A percentile compares a stretch with the other conserved stretches of the same genome.
Evolutionary conservation across 2,329 filamentous ascomycete species (phyloP).

Genomic region (Alternaria hordeiaustralica): DNA sequence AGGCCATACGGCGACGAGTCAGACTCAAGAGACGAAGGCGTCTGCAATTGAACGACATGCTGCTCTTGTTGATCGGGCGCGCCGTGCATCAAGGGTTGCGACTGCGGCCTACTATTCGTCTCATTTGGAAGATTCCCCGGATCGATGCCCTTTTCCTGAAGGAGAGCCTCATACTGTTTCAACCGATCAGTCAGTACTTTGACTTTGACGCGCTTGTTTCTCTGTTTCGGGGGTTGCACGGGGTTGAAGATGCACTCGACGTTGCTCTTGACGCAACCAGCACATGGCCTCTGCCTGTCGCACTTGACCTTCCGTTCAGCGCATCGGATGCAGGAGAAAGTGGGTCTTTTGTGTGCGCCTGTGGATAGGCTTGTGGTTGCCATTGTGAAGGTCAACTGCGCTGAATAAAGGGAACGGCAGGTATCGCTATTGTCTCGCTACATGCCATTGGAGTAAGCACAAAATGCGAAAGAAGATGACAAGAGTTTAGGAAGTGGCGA

Average conservation of each 20-base stretch:
- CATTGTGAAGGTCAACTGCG: neutral
- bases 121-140: neutral
- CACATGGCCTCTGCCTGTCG: slow-evolving; percentile 30
- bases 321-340: slow-evolving; percentile 26
- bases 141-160: slow-evolving; percentile 24
- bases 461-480: neutral
- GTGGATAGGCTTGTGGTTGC: neutral
- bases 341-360: neutral
- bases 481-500: neutral
- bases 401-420: neutral
- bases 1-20: neutral
- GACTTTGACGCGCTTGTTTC: slow-evolving; percentile 8
- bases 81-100: neutral
- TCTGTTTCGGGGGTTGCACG: slow-evolving; percentile 10
- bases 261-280: slow-evolving; percentile 24
- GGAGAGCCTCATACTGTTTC: slow-evolving; percentile 29
- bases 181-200: slow-evolving; percentile 24
- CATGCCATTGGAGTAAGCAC: neutral
- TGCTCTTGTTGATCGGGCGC: neutral
- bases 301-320: slow-evolving; percentile 35
- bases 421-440: neutral
- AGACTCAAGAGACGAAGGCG: neutral
- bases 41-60: slow-evolving; percentile 15
- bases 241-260: slow-evolving; percentile 25
- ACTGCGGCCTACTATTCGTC: neutral